Percentiles rank a stretch among this genome's conserved stretches.
Conservation (phyloP, 495 filamentous ascomycete species). For the Podospora bellae-mahoneyi region DNA sequence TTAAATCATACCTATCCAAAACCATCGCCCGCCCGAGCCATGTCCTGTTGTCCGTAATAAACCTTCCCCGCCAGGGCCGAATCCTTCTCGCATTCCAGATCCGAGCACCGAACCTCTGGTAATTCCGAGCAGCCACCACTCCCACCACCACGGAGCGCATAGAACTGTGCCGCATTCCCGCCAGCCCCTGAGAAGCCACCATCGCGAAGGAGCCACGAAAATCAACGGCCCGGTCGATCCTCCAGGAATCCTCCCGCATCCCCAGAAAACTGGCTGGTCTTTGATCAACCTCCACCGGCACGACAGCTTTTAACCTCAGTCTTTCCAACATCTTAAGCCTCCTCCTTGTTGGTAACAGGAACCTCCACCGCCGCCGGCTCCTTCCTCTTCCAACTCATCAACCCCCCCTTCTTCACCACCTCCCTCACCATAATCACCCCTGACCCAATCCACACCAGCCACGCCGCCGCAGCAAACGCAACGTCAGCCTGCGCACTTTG, state of each 20-base stretch:
- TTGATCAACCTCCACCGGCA: no score
- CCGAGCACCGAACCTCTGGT: not conserved
- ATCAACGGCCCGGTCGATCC: not conserved
- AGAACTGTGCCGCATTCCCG: not conserved
- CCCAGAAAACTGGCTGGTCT: no score
- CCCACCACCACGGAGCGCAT: not conserved
- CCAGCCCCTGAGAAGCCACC: not conserved
- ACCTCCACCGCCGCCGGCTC: not conserved
- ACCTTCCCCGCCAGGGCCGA: not conserved
- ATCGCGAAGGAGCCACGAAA: not conserved
- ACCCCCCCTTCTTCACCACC: constrained; percentile 35
- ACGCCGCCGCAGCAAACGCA: constrained; percentile 45
- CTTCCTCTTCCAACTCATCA: constrained; percentile 28
- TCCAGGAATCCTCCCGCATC: not conserved
- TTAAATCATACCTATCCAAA: not conserved
- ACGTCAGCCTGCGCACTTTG: constrained; percentile 45
- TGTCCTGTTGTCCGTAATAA: not conserved
- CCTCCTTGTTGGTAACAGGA: not conserved
- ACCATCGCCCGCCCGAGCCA: not conserved
- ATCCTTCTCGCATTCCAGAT: not conserved
- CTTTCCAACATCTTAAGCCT: not conserved
- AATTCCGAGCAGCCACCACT: not conserved
- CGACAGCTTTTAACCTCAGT: not conserved
- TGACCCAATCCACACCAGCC: constrained; percentile 43
- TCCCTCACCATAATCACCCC: constrained; percentile 35